Base-by-base conservation (phyloP, 2,329 filamentous ascomycete genomes). In the Colletotrichum plurivorum region DNA sequence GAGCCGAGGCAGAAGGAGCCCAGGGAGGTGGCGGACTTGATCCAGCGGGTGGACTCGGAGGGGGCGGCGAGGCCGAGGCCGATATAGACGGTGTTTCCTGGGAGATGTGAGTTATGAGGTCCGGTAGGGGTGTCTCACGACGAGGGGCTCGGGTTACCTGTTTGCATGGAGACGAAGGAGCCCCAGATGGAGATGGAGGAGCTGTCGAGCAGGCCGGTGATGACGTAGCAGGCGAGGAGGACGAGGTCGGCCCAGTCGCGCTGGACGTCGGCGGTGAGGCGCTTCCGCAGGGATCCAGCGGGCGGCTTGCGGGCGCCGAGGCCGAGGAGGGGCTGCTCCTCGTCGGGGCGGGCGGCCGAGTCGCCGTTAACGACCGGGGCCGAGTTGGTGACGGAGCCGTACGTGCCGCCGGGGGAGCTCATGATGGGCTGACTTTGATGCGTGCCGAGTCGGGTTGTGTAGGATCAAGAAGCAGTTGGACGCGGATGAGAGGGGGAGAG, bases 81-180 rank as follows among this genome's bases (percentile, higher is more conserved):
- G 15, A 94, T 84, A 77, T 94, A 95, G 55, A 95, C 88, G 5
- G 93, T 94, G 79, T 95, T 95, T 67, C 91, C 87, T 89, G 51
- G 3, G 39, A 25, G 53, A 66, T 58, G 59, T 58, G 8, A 25
- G 54, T 2, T 5, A 10, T 36, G 31, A 10, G 8, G 1, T 2
- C 31, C 31, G 55, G 16, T 22, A 36, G 39, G 36, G 9, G 45
- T 15, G 13, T 36, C 31, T 36, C 31, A 36, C 41, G 41, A 53
- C 22, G 18, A 39, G 15, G 46, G 8, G n/a, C 15, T 56, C 79
- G 83, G 71, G 54, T 25, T 75, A 88, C 92, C 92, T 39, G 93
- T 95, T 76, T 95, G 93, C 93, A 95, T 95, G 74, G 90, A 93
- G 48, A 94, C 92, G 74, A 95, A 95, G 3, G 91, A 91, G 13